Evolutionary conservation across 495 filamentous ascomycete genomes (phyloP), one percentile per base, ranked within the genome.

Genomic region (Hyaloscypha finlandica): DNA sequence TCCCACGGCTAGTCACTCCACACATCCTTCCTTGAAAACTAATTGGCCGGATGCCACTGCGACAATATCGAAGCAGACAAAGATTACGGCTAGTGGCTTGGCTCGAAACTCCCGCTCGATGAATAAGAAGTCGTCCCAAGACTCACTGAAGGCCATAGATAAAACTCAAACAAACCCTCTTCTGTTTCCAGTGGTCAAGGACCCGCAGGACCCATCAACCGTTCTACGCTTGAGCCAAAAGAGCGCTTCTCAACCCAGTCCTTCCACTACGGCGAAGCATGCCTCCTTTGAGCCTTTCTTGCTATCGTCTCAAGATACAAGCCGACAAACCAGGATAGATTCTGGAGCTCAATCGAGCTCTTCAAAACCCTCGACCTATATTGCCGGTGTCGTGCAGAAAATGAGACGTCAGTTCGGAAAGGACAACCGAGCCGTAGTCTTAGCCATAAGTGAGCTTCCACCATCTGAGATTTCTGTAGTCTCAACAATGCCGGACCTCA

Each of bases 131-230:
- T 16, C 53, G 6, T 70, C 68, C 19, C 65, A 68, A 45, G 68
- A 70, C 39, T 35, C 29, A 12, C 8, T 58, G 2, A 72, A 59
- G 14, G 6, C 42, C n/a, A 55, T 12, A 20, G 61, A 60, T 8
- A 59, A 31, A 9, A 19, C 42, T 3, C 39, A 54, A 52, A 48
- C 52, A 6, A 53, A 78, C n/a, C 76, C 73, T 1, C 81, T 92
- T 29, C 80, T 79, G 19, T 96, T 92, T 70, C 85, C 90, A 1
- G 86, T 94, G 11, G 91, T 96, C 19, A 97, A 97, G 76, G 85
- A 95, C 66, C 84, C 89, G 0, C 85, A 89, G 67, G 85, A 91
- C 66, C 83, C 85, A 31, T 82, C 81, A 66, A 92, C 90, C 2
- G 77, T 82, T 8, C 65, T 87, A 42, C 83, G 89, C 63, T 83